Evolutionary conservation across 164 flowering plant genomes (phyloP).

Genomic region (Magnolia changhungtana): DNA sequence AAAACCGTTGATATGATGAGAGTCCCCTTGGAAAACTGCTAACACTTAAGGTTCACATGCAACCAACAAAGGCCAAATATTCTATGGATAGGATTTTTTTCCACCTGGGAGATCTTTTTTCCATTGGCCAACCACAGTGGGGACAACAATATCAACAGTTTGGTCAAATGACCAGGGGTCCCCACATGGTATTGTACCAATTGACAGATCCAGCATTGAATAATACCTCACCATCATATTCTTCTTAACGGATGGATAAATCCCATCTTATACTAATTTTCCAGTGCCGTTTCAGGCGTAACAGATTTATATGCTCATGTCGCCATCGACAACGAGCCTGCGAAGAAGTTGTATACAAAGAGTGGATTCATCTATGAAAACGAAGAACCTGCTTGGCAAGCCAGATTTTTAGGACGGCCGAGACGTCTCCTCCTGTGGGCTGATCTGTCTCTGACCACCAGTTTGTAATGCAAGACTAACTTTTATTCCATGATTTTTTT

Average conservation of each 20-base stretch:
- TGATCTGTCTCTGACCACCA: constrained; percentile 27
- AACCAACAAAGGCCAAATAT: too few species aligned
- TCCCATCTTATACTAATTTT: not conserved
- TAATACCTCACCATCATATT: not conserved
- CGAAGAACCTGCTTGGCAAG: constrained; percentile 94
- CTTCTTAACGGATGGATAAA: not conserved
- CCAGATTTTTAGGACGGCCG: constrained; percentile 78
- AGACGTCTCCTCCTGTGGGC: constrained; percentile 72
- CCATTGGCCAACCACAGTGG: not conserved
- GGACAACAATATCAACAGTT: not conserved
- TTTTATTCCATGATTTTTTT: not conserved
- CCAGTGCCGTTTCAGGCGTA: constrained; percentile 54
- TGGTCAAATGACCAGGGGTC: not conserved
- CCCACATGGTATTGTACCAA: not conserved
- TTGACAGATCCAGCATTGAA: not conserved
- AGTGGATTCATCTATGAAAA: constrained; percentile 72
- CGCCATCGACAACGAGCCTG: constrained; percentile 78
- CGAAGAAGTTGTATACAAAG: constrained; percentile 69
- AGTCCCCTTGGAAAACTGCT: too few species aligned
- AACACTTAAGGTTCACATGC: too few species aligned
- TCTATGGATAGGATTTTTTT: too few species aligned
- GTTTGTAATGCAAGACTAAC: constrained; percentile 15
- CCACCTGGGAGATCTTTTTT: too few species aligned
- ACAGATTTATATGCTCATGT: constrained; percentile 87
- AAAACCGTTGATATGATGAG: too few species aligned